Percentiles rank a stretch among this genome's conserved stretches.
phyloP scores from a whole-genome alignment of 805 yeast genomes.

The Wickerhamiella australiensis region DNA sequence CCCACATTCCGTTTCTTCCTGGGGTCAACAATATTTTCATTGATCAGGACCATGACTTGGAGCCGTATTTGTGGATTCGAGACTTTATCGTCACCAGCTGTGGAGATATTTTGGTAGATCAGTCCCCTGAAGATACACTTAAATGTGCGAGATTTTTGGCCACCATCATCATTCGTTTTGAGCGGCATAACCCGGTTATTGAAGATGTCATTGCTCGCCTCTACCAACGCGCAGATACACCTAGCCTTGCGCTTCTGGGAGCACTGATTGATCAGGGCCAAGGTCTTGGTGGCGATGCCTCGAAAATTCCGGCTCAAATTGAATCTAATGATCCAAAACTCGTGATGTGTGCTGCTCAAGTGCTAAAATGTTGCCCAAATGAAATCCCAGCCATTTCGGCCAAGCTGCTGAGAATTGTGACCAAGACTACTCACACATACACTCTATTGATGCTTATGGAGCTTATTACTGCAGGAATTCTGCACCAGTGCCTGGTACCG shows the following conservation, averaged over 20 bases:
- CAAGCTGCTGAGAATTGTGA: background rate
- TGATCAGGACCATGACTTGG: background rate
- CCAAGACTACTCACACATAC: background rate
- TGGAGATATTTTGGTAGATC: background rate
- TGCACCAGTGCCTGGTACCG: background rate
- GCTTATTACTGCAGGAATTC: background rate
- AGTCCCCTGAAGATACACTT: background rate
- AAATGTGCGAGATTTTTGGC: background rate
- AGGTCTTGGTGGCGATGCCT: background rate
- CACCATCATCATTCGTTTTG: background rate
- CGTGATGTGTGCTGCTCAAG: background rate
- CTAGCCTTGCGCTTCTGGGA: constrained; percentile 3
- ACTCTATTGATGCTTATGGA: background rate
- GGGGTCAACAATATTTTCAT: background rate
- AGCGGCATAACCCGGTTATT: background rate
- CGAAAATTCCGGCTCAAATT: background rate
- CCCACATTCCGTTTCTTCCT: background rate
- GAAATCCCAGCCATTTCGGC: background rate
- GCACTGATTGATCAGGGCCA: background rate
- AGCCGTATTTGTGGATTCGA: background rate
- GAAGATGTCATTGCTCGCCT: background rate
- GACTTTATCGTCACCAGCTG: background rate
- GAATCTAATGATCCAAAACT: background rate
- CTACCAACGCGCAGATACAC: background rate
- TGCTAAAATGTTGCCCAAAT: background rate